Evolutionary conservation across 2,329 filamentous ascomycete species (phyloP).

Genomic region (Ciborinia camelliae): DNA sequence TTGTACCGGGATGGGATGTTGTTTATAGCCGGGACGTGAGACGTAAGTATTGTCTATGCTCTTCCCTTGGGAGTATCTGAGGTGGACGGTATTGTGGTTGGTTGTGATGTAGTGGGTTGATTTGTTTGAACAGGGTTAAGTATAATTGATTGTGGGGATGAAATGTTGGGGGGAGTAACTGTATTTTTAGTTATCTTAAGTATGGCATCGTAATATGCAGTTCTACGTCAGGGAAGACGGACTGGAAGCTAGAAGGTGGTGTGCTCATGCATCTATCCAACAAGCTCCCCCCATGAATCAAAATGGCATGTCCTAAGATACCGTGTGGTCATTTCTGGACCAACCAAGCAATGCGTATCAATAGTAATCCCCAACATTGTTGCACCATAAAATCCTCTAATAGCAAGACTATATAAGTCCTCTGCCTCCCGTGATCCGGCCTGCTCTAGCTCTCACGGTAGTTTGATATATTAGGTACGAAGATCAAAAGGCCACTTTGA

Average conservation of each 20-base stretch:
- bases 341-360: not conserved
- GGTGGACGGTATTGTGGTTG: not conserved
- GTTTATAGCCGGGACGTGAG: not conserved
- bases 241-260: not conserved
- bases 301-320: not conserved
- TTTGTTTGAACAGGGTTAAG: not conserved
- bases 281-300: too few relatives aligned
- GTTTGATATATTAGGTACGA: not conserved
- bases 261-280: not conserved
- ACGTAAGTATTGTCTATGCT: conserved; percentile 13
- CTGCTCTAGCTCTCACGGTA: not conserved
- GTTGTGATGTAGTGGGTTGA: not conserved
- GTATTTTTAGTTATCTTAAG: not conserved
- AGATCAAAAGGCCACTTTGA: not conserved
- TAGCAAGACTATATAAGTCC: not conserved
- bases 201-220: not conserved
- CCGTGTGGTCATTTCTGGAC: not conserved
- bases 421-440: not conserved
- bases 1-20: conserved; percentile 10
- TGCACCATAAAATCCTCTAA: not conserved
- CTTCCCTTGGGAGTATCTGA: conserved; percentile 4
- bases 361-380: not conserved
- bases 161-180: not conserved
- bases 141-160: not conserved
- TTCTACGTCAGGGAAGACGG: not conserved